A percentile compares a stretch with the other conserved stretches of the same genome.
phyloP scores from a whole-genome alignment of 768 basidiomycete genomes.

The Pisolithus albus region DNA sequence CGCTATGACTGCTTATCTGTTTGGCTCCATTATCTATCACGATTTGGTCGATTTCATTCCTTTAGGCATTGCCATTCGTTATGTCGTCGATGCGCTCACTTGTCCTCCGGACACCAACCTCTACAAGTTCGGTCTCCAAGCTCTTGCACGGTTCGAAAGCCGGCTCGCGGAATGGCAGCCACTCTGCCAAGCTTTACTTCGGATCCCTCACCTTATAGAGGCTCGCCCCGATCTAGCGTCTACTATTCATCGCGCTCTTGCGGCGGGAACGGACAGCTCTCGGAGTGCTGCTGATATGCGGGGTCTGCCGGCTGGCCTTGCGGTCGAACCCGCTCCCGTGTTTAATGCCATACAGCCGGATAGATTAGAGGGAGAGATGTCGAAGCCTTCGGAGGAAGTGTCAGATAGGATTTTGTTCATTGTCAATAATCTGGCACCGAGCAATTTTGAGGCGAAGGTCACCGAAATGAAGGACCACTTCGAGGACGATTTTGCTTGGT shows the following conservation, averaged over 20 bases:
- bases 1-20: conserved; percentile 91
- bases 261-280: conserved; percentile 40
- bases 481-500: conserved; percentile 75
- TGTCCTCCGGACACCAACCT: conserved; percentile 88
- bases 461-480: conserved; percentile 82
- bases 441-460: conserved; percentile 85
- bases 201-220: conserved; percentile 82
- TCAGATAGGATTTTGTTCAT: conserved; percentile 96
- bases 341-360: conserved; percentile 82
- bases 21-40: conserved; percentile 92
- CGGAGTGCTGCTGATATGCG: conserved; percentile 33
- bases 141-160: conserved; percentile 80
- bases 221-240: conserved; percentile 75
- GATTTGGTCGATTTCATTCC: conserved; percentile 91
- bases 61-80: conserved; percentile 93
- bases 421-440: conserved; percentile 94
- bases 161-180: conserved; percentile 90
- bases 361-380: conserved; percentile 49
- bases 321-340: conserved; percentile 42
- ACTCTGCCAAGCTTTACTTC: conserved; percentile 80
- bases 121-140: conserved; percentile 93
- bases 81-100: conserved; percentile 88
- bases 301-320: conserved; percentile 30
- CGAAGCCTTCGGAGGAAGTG: conserved; percentile 73
- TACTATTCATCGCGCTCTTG: conserved; percentile 63